Conservation (phyloP, 306 rosid species). For the Trichosanthes truncata region DNA sequence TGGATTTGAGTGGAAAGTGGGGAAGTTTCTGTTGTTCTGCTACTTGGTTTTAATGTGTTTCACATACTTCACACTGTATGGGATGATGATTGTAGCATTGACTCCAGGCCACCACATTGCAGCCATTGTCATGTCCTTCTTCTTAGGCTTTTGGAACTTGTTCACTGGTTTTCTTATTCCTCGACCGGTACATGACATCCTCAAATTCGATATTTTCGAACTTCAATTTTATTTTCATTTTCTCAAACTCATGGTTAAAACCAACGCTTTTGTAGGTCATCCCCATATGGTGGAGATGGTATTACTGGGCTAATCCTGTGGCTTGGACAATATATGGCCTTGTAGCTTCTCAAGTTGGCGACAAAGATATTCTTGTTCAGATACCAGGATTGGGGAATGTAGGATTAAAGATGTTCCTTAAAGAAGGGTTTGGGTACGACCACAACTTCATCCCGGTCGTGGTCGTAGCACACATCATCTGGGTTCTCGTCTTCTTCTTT, state of each 20-base stretch:
- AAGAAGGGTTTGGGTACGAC: conserved; percentile 30
- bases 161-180: conserved; percentile 36
- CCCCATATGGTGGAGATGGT: conserved; percentile 54
- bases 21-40: conserved; percentile 25
- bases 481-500: conserved; percentile 36
- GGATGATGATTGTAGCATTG: conserved; percentile 43
- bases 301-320: conserved; percentile 38
- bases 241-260: background rate
- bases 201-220: background rate
- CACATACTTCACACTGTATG: conserved; percentile 35
- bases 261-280: conserved; percentile 18
- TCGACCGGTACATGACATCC: conserved; percentile 16
- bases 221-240: background rate
- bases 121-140: conserved; percentile 30
- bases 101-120: conserved; percentile 38
- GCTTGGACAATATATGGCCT: conserved; percentile 41
- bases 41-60: conserved; percentile 29
- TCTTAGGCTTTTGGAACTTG: conserved; percentile 36
- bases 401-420: conserved; percentile 28
- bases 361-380: conserved; percentile 11
- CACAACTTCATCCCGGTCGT: conserved; percentile 34
- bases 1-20: conserved; percentile 25
- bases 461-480: conserved; percentile 33
- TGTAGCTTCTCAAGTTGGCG: conserved; percentile 32
- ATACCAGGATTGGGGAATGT: conserved; percentile 21